These are phyloP conservation scores for Penicillium pulvis DNA, from an alignment of 495 filamentous ascomycete species.

Conservation along the genomic window DNA sequence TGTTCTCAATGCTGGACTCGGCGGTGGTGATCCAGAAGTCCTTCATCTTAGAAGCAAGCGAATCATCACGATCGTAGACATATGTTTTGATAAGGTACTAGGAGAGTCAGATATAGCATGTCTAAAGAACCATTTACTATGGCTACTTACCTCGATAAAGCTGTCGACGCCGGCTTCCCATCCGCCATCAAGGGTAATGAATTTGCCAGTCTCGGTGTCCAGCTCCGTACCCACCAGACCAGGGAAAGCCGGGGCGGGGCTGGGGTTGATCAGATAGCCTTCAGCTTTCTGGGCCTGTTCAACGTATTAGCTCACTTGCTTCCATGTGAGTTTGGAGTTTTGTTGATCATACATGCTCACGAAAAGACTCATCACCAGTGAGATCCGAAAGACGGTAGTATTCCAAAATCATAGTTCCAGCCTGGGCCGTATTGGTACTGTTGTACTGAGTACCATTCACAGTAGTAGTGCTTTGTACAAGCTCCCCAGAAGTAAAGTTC, in stretches of 20 bases:
- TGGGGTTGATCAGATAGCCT: slow-evolving; percentile 21
- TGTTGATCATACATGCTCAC: slow-evolving; percentile 17
- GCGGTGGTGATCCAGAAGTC: slow-evolving; percentile 70
- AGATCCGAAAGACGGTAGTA: slow-evolving; percentile 27
- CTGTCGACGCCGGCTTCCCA: slow-evolving; percentile 29
- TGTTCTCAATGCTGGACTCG: slow-evolving; percentile 65
- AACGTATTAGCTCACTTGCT: neutral
- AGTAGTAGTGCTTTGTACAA: slow-evolving; percentile 17
- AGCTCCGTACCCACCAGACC: slow-evolving; percentile 25
- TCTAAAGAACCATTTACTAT: too few species aligned
- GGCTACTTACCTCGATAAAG: slow-evolving; percentile 20
- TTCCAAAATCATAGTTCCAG: slow-evolving; percentile 27
- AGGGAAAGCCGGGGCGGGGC: slow-evolving; percentile 19
- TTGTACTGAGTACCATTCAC: slow-evolving; percentile 25
- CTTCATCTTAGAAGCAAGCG: slow-evolving; percentile 52
- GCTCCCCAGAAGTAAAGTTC: slow-evolving; percentile 18
- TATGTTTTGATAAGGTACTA: slow-evolving; percentile 84
- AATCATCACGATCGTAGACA: slow-evolving; percentile 59
- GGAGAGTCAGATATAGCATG: neutral
- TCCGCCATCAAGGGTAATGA: slow-evolving; percentile 26
- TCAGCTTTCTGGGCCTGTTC: slow-evolving; percentile 23
- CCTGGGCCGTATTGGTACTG: slow-evolving; percentile 26
- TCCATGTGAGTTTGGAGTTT: neutral
- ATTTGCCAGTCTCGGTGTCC: slow-evolving; percentile 23
- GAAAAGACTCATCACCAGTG: slow-evolving; percentile 27